phyloP scores from a whole-genome alignment of 495 filamentous ascomycete species.

The Xylaria grammica region DNA sequence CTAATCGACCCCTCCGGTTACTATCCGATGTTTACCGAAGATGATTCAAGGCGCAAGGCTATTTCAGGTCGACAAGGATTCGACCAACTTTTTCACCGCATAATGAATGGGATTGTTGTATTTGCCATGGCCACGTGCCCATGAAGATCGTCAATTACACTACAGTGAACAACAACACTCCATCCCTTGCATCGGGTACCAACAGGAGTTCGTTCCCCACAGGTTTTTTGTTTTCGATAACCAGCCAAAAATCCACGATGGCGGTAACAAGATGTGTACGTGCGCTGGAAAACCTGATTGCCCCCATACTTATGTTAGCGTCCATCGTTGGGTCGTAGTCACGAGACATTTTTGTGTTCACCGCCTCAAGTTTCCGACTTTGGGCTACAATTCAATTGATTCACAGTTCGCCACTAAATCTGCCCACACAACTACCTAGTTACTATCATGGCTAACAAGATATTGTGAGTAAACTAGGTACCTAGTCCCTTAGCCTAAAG shows the following conservation, averaged over 20 bases:
- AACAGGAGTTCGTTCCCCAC: not conserved
- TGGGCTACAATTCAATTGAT: not conserved
- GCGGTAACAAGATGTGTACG: not conserved
- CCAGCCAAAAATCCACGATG: not conserved
- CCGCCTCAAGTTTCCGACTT: not conserved
- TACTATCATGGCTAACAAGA: not conserved
- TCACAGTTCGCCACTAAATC: not conserved
- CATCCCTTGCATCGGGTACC: conserved; percentile 16
- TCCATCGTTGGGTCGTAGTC: not conserved
- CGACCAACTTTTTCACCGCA: conserved; percentile 4
- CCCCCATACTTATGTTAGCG: not conserved
- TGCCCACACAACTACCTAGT: not conserved
- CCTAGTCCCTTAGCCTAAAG: too few species aligned
- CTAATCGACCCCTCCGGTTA: too few species aligned
- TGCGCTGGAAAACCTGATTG: conserved; percentile 3
- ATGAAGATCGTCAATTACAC: not conserved
- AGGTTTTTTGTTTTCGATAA: not conserved
- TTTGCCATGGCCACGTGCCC: conserved; percentile 5
- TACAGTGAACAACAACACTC: not conserved
- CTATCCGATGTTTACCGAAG: too few species aligned
- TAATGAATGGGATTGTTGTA: not conserved
- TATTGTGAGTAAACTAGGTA: not conserved
- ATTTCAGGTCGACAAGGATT: not conserved
- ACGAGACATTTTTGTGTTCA: not conserved
- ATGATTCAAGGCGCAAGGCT: too few species aligned